Evolutionary conservation across 805 yeast genomes (phyloP), one percentile per base, ranked within the genome.

Genomic region (Monosporozyma siamensis): DNA sequence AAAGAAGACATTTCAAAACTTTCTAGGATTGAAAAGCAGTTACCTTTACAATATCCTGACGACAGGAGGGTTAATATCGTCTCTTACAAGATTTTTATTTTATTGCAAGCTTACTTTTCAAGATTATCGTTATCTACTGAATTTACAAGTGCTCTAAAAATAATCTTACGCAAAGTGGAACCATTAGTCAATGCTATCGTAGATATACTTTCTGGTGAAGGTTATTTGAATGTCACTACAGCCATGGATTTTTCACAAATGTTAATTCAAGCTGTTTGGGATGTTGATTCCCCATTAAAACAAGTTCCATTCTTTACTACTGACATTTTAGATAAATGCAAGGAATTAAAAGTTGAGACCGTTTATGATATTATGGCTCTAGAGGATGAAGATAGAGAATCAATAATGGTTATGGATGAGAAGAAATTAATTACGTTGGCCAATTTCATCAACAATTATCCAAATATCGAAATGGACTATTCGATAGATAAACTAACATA

Each of bases 171-270:
- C 17, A 70, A 63, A 35, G 60, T 75, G 0, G 46, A 81, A 38
- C 68, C 66, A 3, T 54, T 88, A 17, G 61, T 85, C 6, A 71
- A 78, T 50, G 85, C 90, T 0, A 65, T 78, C 38, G 79, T 85
- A 15, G 97, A 92, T 58, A 64, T 81, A 1, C 64, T 88, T 30
- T 79, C 95, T 0, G 75, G 86, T 49, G 87, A 87, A 45, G 96
- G 97, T 0, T 68, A 73, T 49, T 63, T 89, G 53, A 82, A 78
- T 58, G 88, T 95, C 0, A 70, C 86, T 49, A 71, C 74, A 36
- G 90, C 86, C 0, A 84, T 92, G 84, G 97, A 92, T 56, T 57
- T 88, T 40, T 73, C 83, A 1, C 98, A 92, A 57, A 84, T 87
- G 94, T 63, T 86, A 6, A 76, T 82, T 1, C 97, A 90, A 59